Percentiles rank a stretch among this genome's conserved stretches.
These are phyloP conservation scores for Anthracocystis setariae DNA, from an alignment of 1,284 basidiomycete species.

Conservation along the genomic window DNA sequence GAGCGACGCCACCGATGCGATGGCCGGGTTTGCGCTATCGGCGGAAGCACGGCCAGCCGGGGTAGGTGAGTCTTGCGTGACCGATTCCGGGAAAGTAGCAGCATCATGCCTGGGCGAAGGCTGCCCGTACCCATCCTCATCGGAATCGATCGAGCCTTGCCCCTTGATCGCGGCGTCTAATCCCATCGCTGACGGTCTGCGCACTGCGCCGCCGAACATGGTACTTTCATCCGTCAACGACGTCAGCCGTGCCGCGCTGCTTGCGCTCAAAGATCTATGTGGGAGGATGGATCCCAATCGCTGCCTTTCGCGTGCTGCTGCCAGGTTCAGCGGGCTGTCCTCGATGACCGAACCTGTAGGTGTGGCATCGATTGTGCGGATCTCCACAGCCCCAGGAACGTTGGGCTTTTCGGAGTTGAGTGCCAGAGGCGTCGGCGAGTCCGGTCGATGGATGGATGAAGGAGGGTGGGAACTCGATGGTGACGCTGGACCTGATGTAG, in stretches of 20 bases:
- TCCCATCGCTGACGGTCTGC: constrained; percentile 16
- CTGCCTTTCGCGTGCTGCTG: constrained; percentile 43
- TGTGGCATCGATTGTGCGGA: constrained; percentile 24
- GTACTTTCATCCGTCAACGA: constrained; percentile 47
- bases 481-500: constrained; percentile 47
- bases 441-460: constrained; percentile 37
- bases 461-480: constrained; percentile 46
- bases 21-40: not conserved
- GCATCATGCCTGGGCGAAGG: constrained; percentile 37
- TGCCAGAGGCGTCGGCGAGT: constrained; percentile 11
- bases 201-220: constrained; percentile 42
- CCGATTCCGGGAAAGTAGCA: constrained; percentile 1
- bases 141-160: constrained; percentile 23
- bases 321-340: constrained; percentile 43
- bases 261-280: constrained; percentile 41
- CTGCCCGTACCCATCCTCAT: constrained; percentile 57
- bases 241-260: constrained; percentile 36
- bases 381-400: not conserved
- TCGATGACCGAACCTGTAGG: constrained; percentile 35
- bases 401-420: not conserved
- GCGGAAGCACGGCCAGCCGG: constrained; percentile 5
- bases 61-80: constrained; percentile 7
- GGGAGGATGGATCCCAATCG: constrained; percentile 28
- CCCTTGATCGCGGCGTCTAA: constrained; percentile 16
- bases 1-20: constrained; percentile 18